A percentile compares a stretch with the other conserved stretches of the same genome.
phyloP scores from a whole-genome alignment of 73 alveolate genomes.

The Tetrahymena elliotti region DNA sequence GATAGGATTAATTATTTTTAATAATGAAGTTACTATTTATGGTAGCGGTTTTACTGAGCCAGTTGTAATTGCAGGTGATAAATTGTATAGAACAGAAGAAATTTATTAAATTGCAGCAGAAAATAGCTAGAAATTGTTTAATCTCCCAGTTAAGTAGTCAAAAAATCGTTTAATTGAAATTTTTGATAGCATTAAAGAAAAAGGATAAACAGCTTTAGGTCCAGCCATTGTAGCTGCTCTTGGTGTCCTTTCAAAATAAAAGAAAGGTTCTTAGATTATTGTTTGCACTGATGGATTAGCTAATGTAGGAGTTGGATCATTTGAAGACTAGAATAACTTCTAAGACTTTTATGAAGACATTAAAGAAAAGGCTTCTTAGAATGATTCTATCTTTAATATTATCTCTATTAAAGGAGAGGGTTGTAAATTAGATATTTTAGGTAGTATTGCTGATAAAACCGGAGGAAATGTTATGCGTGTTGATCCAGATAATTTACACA shows the following conservation, averaged over 20 bases:
- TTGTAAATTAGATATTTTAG: slow-evolving; percentile 65
- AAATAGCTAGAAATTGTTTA: slow-evolving; percentile 37
- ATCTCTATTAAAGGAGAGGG: slow-evolving; percentile 88
- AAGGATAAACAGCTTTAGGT: slow-evolving; percentile 93
- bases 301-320: slow-evolving; percentile 83
- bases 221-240: slow-evolving; percentile 80
- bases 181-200: slow-evolving; percentile 56
- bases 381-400: slow-evolving; percentile 66
- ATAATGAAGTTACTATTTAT: slow-evolving; percentile 66
- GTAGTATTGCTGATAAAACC: slow-evolving; percentile 67
- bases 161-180: slow-evolving; percentile 36
- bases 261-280: slow-evolving; percentile 77
- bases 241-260: slow-evolving; percentile 60
- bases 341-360: slow-evolving; percentile 67
- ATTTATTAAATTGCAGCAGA: slow-evolving; percentile 44
- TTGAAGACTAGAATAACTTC: slow-evolving; percentile 48
- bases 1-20: slow-evolving; percentile 90
- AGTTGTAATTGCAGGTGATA: slow-evolving; percentile 67
- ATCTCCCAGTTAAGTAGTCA: slow-evolving; percentile 53
- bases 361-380: slow-evolving; percentile 65
- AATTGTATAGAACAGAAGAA: slow-evolving; percentile 50
- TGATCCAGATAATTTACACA: slow-evolving; percentile 63
- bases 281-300: slow-evolving; percentile 96
- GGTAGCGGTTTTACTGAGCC: slow-evolving; percentile 84
- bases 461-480: slow-evolving; percentile 88